phyloP scores from a whole-genome alignment of 1,284 basidiomycete genomes.

The Mycena sp. region DNA sequence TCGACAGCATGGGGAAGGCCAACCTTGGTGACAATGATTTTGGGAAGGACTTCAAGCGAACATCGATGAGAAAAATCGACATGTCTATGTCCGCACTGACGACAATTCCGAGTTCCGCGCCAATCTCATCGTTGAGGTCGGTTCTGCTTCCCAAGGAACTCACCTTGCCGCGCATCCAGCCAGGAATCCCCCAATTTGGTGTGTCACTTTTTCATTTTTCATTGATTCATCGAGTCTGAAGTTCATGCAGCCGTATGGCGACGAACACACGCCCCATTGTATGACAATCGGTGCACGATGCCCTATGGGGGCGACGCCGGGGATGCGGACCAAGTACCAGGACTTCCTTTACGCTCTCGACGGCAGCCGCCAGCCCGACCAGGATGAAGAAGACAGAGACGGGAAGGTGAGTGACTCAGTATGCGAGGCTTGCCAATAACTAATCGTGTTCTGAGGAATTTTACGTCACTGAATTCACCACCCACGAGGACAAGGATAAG shows the following conservation, averaged over 20 bases:
- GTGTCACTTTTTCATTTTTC: background rate
- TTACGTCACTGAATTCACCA: background rate
- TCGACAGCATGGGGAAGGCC: background rate
- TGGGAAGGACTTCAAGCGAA: background rate
- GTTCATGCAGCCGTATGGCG: background rate
- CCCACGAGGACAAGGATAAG: background rate
- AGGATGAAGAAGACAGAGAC: background rate
- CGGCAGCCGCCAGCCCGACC: background rate
- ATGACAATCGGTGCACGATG: background rate
- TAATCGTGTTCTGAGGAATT: background rate
- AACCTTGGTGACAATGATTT: slow-evolving; percentile 2
- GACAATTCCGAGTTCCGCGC: background rate
- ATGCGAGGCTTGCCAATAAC: background rate
- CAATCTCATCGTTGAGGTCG: background rate
- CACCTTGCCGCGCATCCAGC: background rate
- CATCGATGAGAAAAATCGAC: background rate
- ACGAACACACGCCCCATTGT: background rate
- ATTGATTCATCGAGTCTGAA: too few relatives aligned
- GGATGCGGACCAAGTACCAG: background rate
- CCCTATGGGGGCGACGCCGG: background rate
- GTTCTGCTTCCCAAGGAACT: background rate
- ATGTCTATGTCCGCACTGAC: background rate
- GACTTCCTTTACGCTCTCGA: background rate
- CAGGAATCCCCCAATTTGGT: background rate
- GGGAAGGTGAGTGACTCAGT: background rate